A percentile compares a stretch with the other conserved stretches of the same genome.
Evolutionary conservation across 257 asterid genomes (phyloP).

Genomic region (Jacaranda copaia): DNA sequence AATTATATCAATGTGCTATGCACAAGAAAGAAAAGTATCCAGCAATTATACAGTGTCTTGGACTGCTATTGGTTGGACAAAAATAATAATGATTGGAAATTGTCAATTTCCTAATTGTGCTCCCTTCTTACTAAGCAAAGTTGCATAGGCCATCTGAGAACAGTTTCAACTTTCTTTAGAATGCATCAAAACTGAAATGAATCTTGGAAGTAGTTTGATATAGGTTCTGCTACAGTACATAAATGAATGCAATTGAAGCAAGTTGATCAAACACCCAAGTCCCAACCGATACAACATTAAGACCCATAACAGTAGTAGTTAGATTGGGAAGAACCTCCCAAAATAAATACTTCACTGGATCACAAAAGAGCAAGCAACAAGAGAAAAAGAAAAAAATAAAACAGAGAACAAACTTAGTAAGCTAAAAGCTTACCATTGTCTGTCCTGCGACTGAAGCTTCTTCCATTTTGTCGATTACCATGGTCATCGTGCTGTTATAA

Average conservation of each 20-base stretch:
- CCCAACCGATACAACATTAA: conserved; percentile 3
- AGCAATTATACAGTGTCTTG: no score
- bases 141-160: not conserved
- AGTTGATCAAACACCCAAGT: conserved; percentile 15
- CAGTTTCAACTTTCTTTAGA: conserved; percentile 1
- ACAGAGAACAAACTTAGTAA: not conserved
- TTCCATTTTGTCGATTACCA: conserved; percentile 68
- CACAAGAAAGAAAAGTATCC: no score
- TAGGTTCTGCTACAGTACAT: not conserved
- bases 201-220: not conserved
- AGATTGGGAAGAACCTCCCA: conserved; percentile 3
- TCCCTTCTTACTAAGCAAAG: no score
- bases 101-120: no score
- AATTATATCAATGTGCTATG: no score
- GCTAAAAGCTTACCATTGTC: conserved; percentile 55
- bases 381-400: not conserved
- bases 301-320: conserved; percentile 1
- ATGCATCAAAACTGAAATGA: not conserved
- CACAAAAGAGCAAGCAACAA: no score
- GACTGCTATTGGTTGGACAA: no score
- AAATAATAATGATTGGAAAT: no score
- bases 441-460: conserved; percentile 63
- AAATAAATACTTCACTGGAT: no score
- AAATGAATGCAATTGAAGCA: not conserved
- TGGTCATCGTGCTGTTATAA: conserved; percentile 95